These are phyloP conservation scores for Hydrangea macrophylla DNA, from an alignment of 148 eudicot genomes.

Conservation along the genomic window DNA sequence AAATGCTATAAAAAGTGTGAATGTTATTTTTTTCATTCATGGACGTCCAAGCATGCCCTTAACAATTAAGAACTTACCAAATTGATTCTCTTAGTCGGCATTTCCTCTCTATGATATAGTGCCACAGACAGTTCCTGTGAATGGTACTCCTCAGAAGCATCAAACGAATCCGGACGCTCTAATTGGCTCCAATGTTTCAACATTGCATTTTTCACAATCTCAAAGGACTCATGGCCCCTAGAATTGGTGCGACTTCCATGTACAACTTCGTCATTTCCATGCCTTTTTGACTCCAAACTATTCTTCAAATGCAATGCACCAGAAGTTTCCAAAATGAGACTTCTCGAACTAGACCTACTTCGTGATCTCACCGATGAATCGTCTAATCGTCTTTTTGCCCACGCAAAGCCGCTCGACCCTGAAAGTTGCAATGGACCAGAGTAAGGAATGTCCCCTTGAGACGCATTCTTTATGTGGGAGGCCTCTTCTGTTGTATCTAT, in stretches of 20 bases:
- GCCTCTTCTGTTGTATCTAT: constrained; percentile 38
- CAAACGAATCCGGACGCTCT: constrained; percentile 79
- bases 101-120: constrained; percentile 64
- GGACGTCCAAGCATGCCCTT: no score
- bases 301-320: constrained; percentile 36
- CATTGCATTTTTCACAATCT: constrained; percentile 46
- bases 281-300: constrained; percentile 37
- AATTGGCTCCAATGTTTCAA: constrained; percentile 71
- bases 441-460: constrained; percentile 73
- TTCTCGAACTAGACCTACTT: constrained; percentile 81
- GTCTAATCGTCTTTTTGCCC: constrained; percentile 78
- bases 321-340: constrained; percentile 61
- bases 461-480: constrained; percentile 58
- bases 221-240: constrained; percentile 50
- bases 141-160: constrained; percentile 81
- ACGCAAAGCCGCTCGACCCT: constrained; percentile 92
- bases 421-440: constrained; percentile 85
- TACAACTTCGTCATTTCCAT: constrained; percentile 41
- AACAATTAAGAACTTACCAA: constrained; percentile 50
- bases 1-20: no score
- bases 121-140: constrained; percentile 84
- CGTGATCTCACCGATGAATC: constrained; percentile 62
- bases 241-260: constrained; percentile 28
- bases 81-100: constrained; percentile 53
- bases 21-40: no score